Evolutionary conservation across 2,329 filamentous ascomycete genomes (phyloP), one percentile per base, ranked within the genome.

Genomic region (Leptographium procerum): DNA sequence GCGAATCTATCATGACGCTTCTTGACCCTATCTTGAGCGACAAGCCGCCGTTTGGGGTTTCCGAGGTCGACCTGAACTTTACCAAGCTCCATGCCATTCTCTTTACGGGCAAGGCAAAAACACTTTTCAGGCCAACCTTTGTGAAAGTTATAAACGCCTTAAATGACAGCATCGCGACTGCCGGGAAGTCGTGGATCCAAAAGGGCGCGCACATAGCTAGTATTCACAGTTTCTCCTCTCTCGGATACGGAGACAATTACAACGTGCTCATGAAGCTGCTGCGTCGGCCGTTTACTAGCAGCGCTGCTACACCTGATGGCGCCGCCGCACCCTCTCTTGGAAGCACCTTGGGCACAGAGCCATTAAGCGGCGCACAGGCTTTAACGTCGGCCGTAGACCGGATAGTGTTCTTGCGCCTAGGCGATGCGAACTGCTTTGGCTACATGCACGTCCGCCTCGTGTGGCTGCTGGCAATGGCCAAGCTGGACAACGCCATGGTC

Each of bases 1-100:
- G 80, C 6, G 86, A 89, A 54, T 88, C 81, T 0, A 83, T 91
- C 43, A 75, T 85, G 68, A 89, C 85, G 0, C 69, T 91, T 0
- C 85, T 91, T 56, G 80, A 85, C 3, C 82, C 82, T 0, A 70
- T 85, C 0, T 63, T 86, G 5, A 34, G 10, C 55, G 47, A 48
- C 22, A 34, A 14, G 3, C 13, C 40, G 3, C 40, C 29, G 8
- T 57, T 73, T 24, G 64, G 77, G 0, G 66, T 67, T 3, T 62
- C 74, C 1, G 86, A 90, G 61, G 73, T 78, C 0, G 74, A 75
- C 3, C 5, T 43, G 19, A 3, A 8, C 0, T 88, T 85, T 59
- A 82, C 89, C 16, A 81, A 79, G 6, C 74, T 80, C 0, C 85
- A 89, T 61, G 86, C 79, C 0, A 76, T 86, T 9, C 70, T 89